A percentile compares a stretch with the other conserved stretches of the same genome.
phyloP scores from a whole-genome alignment of 2,329 filamentous ascomycete genomes.

The Scopulariopsis brevicaulis region DNA sequence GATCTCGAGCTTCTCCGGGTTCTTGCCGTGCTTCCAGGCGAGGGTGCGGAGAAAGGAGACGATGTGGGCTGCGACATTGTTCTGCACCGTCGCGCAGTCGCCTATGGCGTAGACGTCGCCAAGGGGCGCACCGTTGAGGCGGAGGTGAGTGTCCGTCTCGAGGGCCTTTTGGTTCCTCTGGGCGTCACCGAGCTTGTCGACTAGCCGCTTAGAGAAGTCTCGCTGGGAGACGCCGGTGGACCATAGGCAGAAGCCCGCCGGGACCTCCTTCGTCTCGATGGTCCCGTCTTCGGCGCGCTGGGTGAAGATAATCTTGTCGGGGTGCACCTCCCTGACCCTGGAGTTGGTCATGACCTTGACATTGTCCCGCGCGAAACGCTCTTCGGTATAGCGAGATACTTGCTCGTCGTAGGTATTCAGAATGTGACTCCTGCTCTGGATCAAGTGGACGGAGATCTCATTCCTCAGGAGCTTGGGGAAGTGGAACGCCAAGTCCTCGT shows the following conservation, averaged over 20 bases:
- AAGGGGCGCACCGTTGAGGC: conserved; percentile 75
- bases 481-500: conserved; percentile 75
- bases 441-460: conserved; percentile 94
- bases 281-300: conserved; percentile 67
- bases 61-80: conserved; percentile 89
- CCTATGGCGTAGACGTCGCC: conserved; percentile 96
- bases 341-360: conserved; percentile 89
- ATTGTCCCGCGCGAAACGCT: conserved; percentile 80
- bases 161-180: conserved; percentile 88
- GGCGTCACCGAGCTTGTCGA: conserved; percentile 59
- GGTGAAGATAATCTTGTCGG: conserved; percentile 79
- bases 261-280: conserved; percentile 79
- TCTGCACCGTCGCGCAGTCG: conserved; percentile 93
- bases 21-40: conserved; percentile 83
- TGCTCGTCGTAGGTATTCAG: conserved; percentile 97
- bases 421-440: conserved; percentile 89
- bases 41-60: conserved; percentile 79
- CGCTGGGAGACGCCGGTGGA: conserved; percentile 90
- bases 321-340: conserved; percentile 76
- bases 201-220: conserved; percentile 64
- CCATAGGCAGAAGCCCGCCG: conserved; percentile 95
- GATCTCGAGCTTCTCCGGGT: conserved; percentile 79
- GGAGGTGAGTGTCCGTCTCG: conserved; percentile 88
- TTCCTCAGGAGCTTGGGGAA: conserved; percentile 91
- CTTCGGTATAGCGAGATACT: conserved; percentile 83